phyloP scores from a whole-genome alignment of 2,329 filamentous ascomycete genomes.

The Colletotrichum costaricense region DNA sequence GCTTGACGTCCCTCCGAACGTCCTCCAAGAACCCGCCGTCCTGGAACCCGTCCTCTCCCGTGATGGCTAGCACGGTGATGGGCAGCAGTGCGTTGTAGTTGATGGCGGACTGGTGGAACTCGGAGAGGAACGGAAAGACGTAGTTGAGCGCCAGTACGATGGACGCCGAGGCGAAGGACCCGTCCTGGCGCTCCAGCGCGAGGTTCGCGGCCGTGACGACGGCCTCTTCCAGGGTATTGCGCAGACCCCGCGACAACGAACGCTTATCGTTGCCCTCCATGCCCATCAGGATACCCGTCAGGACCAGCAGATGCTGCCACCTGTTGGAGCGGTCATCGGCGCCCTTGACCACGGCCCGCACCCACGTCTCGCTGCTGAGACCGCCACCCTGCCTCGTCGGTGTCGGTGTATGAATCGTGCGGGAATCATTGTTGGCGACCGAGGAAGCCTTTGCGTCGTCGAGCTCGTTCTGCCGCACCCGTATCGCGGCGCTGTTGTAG shows the following conservation, averaged over 20 bases:
- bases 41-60: slow-evolving; percentile 78
- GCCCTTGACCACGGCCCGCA: slow-evolving; percentile 66
- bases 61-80: slow-evolving; percentile 73
- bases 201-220: slow-evolving; percentile 81
- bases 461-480: slow-evolving; percentile 61
- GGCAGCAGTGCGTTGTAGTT: slow-evolving; percentile 79
- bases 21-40: slow-evolving; percentile 79
- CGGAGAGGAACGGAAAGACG: slow-evolving; percentile 77
- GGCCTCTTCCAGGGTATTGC: slow-evolving; percentile 76
- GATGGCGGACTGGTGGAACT: slow-evolving; percentile 66
- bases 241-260: slow-evolving; percentile 72
- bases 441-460: slow-evolving; percentile 42
- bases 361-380: slow-evolving; percentile 64
- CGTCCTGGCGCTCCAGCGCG: slow-evolving; percentile 68
- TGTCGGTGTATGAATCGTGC: slow-evolving; percentile 36
- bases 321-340: slow-evolving; percentile 70
- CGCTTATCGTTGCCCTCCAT: slow-evolving; percentile 74
- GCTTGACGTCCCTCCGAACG: slow-evolving; percentile 74
- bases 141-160: slow-evolving; percentile 81
- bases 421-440: slow-evolving; percentile 35
- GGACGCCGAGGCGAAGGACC: slow-evolving; percentile 55
- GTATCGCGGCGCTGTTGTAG: slow-evolving; percentile 74
- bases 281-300: slow-evolving; percentile 82
- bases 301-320: slow-evolving; percentile 87
- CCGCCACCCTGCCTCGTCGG: slow-evolving; percentile 51